phyloP scores from a whole-genome alignment of 2,329 filamentous ascomycete genomes.

The Alternaria novae-zelandiae region DNA sequence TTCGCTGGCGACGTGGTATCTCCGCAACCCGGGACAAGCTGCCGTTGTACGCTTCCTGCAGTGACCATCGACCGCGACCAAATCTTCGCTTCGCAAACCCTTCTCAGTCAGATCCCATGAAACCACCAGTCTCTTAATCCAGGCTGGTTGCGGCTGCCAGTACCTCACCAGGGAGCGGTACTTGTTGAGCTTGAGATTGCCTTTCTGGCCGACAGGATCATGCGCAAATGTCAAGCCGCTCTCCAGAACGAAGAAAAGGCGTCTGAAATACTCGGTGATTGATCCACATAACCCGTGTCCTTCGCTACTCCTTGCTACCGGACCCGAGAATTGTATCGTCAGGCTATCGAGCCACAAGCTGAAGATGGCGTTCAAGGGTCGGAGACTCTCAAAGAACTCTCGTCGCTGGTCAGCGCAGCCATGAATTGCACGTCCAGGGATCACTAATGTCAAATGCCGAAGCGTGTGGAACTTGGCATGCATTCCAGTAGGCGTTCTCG shows the following conservation, averaged over 20 bases:
- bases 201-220: background rate
- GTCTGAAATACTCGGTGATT: background rate
- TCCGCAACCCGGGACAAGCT: background rate
- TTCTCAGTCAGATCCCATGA: slow-evolving; percentile 5
- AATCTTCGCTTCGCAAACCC: background rate
- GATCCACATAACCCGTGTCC: background rate
- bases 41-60: background rate
- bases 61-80: background rate
- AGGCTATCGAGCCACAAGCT: slow-evolving; percentile 1
- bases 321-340: background rate
- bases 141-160: background rate
- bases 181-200: background rate
- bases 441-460: background rate
- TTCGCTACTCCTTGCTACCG: background rate
- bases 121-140: background rate
- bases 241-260: slow-evolving; percentile 1
- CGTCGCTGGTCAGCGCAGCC: background rate
- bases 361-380: slow-evolving; percentile 3
- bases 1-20: background rate
- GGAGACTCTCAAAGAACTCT: background rate
- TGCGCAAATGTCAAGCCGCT: background rate
- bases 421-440: background rate
- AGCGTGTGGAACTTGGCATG: slow-evolving; percentile 1
- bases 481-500: background rate
- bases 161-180: background rate